Evolutionary conservation across 805 yeast genomes (phyloP).

Genomic region (Saccharomycopsis sp.): DNA sequence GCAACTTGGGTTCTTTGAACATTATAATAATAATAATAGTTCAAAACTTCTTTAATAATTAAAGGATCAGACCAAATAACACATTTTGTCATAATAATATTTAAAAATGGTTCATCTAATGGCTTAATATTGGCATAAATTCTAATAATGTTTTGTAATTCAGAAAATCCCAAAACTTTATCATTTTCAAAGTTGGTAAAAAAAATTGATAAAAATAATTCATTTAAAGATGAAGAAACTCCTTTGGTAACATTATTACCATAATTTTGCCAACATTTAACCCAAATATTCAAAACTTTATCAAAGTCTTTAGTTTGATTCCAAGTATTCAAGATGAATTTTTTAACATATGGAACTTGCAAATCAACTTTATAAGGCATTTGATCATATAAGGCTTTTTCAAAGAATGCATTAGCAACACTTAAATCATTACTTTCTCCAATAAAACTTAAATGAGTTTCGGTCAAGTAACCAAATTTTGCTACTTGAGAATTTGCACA

Average conservation of each 20-base stretch:
- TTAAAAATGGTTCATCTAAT: conserved; percentile 74
- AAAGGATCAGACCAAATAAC: conserved; percentile 56
- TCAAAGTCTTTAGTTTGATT: conserved; percentile 46
- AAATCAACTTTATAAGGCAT: conserved; percentile 65
- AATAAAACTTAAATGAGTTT: conserved; percentile 68
- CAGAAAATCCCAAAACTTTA: conserved; percentile 41
- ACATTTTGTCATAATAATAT: conserved; percentile 59
- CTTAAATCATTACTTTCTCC: conserved; percentile 65
- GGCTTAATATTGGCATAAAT: conserved; percentile 46
- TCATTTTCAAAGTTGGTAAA: conserved; percentile 47
- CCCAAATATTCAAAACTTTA: conserved; percentile 52
- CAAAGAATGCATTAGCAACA: conserved; percentile 65
- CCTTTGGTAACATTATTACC: conserved; percentile 52
- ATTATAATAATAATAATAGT: conserved; percentile 46
- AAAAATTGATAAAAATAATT: conserved; percentile 56
- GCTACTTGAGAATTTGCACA: conserved; percentile 38
- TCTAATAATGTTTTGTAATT: conserved; percentile 46
- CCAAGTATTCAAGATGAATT: conserved; percentile 53
- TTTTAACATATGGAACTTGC: conserved; percentile 64
- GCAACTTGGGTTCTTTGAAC: conserved; percentile 59
- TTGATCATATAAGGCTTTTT: conserved; percentile 55
- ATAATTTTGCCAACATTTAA: conserved; percentile 46
- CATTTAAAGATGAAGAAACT: conserved; percentile 62
- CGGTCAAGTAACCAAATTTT: conserved; percentile 46
- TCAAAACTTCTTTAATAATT: conserved; percentile 54